Base-by-base conservation (phyloP, 768 basidiomycete species). In the Suillus bovinus region DNA sequence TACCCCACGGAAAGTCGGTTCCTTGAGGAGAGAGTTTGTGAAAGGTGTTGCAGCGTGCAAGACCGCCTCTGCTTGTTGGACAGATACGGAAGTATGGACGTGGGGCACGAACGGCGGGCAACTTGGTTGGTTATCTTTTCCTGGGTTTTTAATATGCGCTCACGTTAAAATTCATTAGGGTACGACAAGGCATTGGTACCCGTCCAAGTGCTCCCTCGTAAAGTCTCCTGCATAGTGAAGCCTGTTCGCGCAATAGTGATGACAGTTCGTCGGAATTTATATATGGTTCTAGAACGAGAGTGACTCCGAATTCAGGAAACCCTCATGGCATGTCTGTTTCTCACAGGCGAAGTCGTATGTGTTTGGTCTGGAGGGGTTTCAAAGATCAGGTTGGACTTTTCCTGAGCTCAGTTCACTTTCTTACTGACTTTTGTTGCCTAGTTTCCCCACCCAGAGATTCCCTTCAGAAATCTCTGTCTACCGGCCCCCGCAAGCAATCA, bases 21-120 rank as follows among this genome's bases (percentile, higher is more conserved):
- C 86, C 1, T 73, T 98, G 66, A 90, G 86, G 80, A 92, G 89
- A 74, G 91, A 96, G 67, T 64, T 80, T 33, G 87, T 96, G 4
- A 76, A 77, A 33, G 97, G 96, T 33, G 82, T 97, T 9, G 91
- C 95, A 0, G 94, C 96, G 0, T 92, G 90, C 67, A 90, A 92
- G 70, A 86, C 84, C 24, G 89, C 94, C 17, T 94, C 92, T 16
- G 94, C 87, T 6, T 96, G 94, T 74, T 97, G 93, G 92, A 95
- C 94, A 0, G 77, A 78, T 5, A 74, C 72, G 11, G 78, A 85
- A 47, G 83, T 94, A 2, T 95, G 83, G 72, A 94, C 93, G 0
- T 99, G 95, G 95, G 97, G 97, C 0, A 92, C 89, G 29, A 97
- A 98, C 73, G 83, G 82, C 46, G 97, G 97, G 0, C 97, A 99